phyloP scores from a whole-genome alignment of 768 basidiomycete species.

The Mycena leptocephala region DNA sequence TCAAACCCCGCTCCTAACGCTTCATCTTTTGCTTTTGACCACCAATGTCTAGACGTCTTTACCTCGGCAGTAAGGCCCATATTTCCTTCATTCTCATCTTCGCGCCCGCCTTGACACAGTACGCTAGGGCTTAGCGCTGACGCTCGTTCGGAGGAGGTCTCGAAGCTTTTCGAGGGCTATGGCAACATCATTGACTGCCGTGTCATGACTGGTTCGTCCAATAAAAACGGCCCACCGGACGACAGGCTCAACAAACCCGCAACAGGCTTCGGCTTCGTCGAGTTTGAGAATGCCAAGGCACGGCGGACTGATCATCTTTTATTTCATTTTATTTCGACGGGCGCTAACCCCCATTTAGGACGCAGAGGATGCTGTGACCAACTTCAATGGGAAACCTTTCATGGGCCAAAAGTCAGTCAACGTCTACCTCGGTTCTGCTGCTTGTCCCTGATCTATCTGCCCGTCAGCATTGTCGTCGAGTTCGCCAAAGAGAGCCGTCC shows the following conservation, averaged over 20 bases:
- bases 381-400: conserved; percentile 91
- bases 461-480: conserved; percentile 90
- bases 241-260: conserved; percentile 39
- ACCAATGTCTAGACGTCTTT: conserved; percentile 88
- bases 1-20: conserved; percentile 63
- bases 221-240: conserved; percentile 33
- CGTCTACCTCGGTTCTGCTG: background rate
- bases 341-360: conserved; percentile 68
- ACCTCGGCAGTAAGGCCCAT: conserved; percentile 81
- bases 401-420: conserved; percentile 85
- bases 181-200: conserved; percentile 92
- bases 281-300: conserved; percentile 91
- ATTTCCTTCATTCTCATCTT: conserved; percentile 12
- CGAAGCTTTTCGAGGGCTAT: conserved; percentile 92
- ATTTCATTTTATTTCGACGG: background rate
- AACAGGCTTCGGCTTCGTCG: conserved; percentile 95
- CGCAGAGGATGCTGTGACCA: conserved; percentile 92
- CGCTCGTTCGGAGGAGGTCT: conserved; percentile 87
- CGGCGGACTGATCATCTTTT: conserved; percentile 29
- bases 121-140: conserved; percentile 84
- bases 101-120: conserved; percentile 9
- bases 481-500: conserved; percentile 95
- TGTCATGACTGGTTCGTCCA: conserved; percentile 89
- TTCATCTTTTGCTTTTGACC: conserved; percentile 53
- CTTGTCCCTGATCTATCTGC: background rate